A percentile compares a stretch with the other conserved stretches of the same genome.
Conservation (phyloP, 2,329 filamentous ascomycete species). For the Dichotomopilus funicola region DNA sequence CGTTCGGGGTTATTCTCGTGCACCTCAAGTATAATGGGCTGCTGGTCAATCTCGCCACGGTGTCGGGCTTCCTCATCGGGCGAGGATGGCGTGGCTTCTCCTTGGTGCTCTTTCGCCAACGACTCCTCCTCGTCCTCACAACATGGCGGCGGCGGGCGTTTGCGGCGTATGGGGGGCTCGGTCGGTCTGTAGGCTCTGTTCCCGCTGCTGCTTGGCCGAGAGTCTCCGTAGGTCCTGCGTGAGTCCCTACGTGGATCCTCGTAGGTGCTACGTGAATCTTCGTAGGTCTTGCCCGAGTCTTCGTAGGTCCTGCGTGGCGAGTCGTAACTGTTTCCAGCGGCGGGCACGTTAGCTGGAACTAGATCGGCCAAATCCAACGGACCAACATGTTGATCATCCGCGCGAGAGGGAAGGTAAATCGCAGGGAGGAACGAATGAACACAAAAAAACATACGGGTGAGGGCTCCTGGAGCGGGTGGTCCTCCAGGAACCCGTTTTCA, state of each 20-base stretch:
- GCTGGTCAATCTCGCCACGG: constrained; percentile 61
- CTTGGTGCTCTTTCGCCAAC: constrained; percentile 53
- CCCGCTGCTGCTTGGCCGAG: not conserved
- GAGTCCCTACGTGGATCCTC: not conserved
- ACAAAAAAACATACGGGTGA: constrained; percentile 27
- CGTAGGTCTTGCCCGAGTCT: constrained; percentile 10
- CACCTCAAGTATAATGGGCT: constrained; percentile 60
- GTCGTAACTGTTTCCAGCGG: constrained; percentile 10
- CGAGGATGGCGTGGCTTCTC: constrained; percentile 28
- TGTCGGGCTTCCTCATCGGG: constrained; percentile 50
- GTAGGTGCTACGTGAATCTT: constrained; percentile 11
- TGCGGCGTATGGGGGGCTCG: constrained; percentile 7
- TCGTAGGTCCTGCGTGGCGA: constrained; percentile 13
- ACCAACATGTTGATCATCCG: too few relatives aligned
- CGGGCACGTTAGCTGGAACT: too few relatives aligned
- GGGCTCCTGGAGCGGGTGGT: constrained; percentile 39
- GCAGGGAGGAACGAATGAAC: too few relatives aligned
- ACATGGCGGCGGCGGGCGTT: constrained; percentile 51
- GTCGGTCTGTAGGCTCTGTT: constrained; percentile 11
- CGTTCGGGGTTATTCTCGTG: constrained; percentile 55
- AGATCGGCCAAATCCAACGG: too few relatives aligned
- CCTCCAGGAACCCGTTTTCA: constrained; percentile 46
- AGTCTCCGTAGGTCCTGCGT: constrained; percentile 11
- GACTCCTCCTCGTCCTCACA: constrained; percentile 64
- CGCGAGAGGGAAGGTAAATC: too few relatives aligned